phyloP scores from a whole-genome alignment of 78 protist genomes.

The Guillardia theta region DNA sequence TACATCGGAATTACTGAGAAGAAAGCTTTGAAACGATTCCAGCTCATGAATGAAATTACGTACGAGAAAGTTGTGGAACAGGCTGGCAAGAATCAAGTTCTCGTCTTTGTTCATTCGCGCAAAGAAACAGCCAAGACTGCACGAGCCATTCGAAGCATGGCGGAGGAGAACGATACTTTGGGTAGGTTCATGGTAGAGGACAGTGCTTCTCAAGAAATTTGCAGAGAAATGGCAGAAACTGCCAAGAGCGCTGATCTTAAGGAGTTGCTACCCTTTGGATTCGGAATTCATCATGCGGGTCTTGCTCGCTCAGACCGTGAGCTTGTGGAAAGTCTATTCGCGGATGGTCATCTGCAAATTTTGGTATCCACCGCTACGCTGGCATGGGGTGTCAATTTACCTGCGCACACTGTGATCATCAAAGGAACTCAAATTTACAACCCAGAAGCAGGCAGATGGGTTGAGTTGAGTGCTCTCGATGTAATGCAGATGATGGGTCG shows the following conservation, averaged over 20 bases:
- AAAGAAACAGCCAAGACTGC: slow-evolving; percentile 96
- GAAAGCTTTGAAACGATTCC: slow-evolving; percentile 81
- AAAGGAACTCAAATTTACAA: slow-evolving; percentile 83
- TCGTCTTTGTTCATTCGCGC: slow-evolving; percentile 98
- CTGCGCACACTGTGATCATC: slow-evolving; percentile 98
- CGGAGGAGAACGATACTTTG: slow-evolving; percentile 63
- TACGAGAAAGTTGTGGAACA: slow-evolving; percentile 81
- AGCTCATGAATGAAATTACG: slow-evolving; percentile 88
- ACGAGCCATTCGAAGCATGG: slow-evolving; percentile 56
- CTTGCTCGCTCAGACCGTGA: slow-evolving; percentile 7
- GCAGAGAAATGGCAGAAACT: slow-evolving; percentile 62
- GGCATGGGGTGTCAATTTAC: slow-evolving; percentile 99
- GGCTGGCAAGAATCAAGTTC: slow-evolving; percentile 71
- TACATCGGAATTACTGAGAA: slow-evolving; percentile 92
- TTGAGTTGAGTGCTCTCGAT: slow-evolving; percentile 93
- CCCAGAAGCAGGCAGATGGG: slow-evolving; percentile 76
- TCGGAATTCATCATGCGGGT: slow-evolving; percentile 99
- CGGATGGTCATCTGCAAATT: slow-evolving; percentile 79
- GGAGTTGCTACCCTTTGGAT: slow-evolving; percentile 93
- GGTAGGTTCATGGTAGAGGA: slow-evolving; percentile 62
- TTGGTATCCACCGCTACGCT: slow-evolving; percentile 97
- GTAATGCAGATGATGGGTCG: slow-evolving; percentile 99
- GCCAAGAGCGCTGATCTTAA: slow-evolving; percentile 64
- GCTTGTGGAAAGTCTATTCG: slow-evolving; percentile 93
- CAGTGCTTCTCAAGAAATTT: slow-evolving; percentile 62